Percentiles rank a stretch among this genome's conserved stretches.
phyloP scores from a whole-genome alignment of 441 rosid genomes.

The Macaranga tanarius region DNA sequence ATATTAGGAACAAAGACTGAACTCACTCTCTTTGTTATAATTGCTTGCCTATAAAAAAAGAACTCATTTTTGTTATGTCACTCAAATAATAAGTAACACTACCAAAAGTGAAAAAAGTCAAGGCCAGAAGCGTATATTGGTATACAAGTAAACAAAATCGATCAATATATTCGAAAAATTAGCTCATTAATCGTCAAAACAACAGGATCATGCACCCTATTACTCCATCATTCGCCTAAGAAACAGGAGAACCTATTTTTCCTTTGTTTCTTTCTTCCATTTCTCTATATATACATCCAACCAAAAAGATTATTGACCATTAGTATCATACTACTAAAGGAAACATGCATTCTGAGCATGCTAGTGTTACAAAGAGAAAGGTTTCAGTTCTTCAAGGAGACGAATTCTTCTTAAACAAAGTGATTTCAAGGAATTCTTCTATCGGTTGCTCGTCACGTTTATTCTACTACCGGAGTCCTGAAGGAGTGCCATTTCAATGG shows the following conservation, averaged over 20 bases:
- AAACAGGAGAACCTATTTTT: constrained; percentile 13
- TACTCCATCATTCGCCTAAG: constrained; percentile 28
- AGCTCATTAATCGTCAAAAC: background rate
- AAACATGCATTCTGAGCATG: constrained; percentile 36
- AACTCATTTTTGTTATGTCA: constrained; percentile 22
- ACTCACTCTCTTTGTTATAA: background rate
- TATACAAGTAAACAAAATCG: background rate
- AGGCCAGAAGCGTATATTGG: background rate
- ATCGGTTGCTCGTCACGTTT: constrained; percentile 43
- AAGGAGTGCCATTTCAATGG: constrained; percentile 81
- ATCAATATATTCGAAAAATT: background rate
- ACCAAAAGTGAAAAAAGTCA: background rate
- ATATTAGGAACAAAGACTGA: constrained; percentile 31
- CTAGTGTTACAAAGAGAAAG: constrained; percentile 16
- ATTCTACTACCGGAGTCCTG: constrained; percentile 37
- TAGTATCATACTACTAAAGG: background rate
- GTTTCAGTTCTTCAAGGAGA: constrained; percentile 39
- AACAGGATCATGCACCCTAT: constrained; percentile 30
- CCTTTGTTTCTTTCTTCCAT: background rate
- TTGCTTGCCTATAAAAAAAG: constrained; percentile 31
- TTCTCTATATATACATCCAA: background rate
- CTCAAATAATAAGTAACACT: constrained; percentile 28
- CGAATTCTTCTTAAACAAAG: constrained; percentile 32
- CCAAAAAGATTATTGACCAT: background rate
- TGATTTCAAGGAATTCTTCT: constrained; percentile 43